Evolutionary conservation across 306 rosid genomes (phyloP).

Genomic region (Potentilla sterilis): DNA sequence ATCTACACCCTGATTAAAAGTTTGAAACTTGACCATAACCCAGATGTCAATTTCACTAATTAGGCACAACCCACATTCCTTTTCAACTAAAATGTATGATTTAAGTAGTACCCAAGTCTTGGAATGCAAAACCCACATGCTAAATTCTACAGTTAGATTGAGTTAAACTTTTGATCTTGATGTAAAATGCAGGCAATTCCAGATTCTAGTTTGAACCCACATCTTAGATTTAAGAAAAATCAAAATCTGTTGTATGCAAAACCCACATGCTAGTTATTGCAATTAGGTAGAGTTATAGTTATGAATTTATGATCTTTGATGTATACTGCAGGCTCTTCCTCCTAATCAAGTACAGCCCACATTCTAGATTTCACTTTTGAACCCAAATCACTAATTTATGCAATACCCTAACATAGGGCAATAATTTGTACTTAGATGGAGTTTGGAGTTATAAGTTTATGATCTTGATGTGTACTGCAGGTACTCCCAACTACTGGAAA

Average conservation of each 20-base stretch:
- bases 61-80: background rate
- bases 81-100: background rate
- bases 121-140: background rate
- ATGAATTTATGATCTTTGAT: background rate
- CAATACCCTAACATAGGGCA: background rate
- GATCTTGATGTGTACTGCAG: slow-evolving; percentile 38
- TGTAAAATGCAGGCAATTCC: background rate
- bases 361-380: background rate
- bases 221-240: background rate
- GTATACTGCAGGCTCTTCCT: background rate
- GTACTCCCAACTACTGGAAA: slow-evolving; percentile 78
- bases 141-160: background rate
- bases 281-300: background rate
- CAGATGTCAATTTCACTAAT: background rate
- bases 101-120: background rate
- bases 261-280: slow-evolving; percentile 1
- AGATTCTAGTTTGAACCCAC: background rate
- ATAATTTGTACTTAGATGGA: background rate
- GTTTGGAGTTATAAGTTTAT: background rate
- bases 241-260: background rate
- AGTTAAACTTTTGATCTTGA: slow-evolving; percentile 2
- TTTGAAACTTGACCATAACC: slow-evolving; percentile 13
- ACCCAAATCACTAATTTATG: background rate
- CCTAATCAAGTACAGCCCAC: background rate
- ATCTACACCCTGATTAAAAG: slow-evolving; percentile 2